These are phyloP conservation scores for Escovopsis weberi DNA, from an alignment of 2,329 filamentous ascomycete genomes.

Conservation along the genomic window DNA sequence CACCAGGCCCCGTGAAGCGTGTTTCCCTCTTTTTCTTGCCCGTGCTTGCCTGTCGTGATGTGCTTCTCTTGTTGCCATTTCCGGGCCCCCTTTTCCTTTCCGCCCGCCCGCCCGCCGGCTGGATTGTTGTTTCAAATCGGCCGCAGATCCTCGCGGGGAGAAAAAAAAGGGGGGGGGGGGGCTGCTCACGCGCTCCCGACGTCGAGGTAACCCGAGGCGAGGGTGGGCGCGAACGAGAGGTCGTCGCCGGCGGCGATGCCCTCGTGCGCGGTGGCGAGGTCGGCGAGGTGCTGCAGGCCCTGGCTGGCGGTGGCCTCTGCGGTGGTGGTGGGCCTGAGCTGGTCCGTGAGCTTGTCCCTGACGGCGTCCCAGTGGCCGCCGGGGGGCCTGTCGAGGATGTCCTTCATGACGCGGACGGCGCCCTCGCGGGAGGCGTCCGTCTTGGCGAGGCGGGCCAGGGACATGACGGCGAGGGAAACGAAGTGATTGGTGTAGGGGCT, in stretches of 20 bases:
- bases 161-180: too few relatives aligned
- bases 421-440: conserved; percentile 41
- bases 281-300: conserved; percentile 46
- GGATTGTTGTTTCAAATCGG: too few relatives aligned
- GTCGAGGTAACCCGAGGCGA: conserved; percentile 23
- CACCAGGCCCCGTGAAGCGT: too few relatives aligned
- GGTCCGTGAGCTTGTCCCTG: conserved; percentile 25
- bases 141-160: too few relatives aligned
- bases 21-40: too few relatives aligned
- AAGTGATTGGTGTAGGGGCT: conserved; percentile 57
- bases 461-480: conserved; percentile 41
- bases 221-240: conserved; percentile 17
- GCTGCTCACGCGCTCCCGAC: conserved; percentile 5
- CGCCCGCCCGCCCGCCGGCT: background rate
- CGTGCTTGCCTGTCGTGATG: too few relatives aligned
- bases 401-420: conserved; percentile 38
- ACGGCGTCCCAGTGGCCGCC: conserved; percentile 43
- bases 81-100: background rate
- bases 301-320: conserved; percentile 31
- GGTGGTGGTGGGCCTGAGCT: conserved; percentile 20
- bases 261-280: conserved; percentile 34
- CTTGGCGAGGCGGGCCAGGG: conserved; percentile 44
- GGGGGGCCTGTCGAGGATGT: conserved; percentile 40
- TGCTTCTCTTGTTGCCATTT: too few relatives aligned
- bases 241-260: conserved; percentile 17